Base-by-base conservation (phyloP, 2,329 filamentous ascomycete genomes). In the Blastomyces silverae region DNA sequence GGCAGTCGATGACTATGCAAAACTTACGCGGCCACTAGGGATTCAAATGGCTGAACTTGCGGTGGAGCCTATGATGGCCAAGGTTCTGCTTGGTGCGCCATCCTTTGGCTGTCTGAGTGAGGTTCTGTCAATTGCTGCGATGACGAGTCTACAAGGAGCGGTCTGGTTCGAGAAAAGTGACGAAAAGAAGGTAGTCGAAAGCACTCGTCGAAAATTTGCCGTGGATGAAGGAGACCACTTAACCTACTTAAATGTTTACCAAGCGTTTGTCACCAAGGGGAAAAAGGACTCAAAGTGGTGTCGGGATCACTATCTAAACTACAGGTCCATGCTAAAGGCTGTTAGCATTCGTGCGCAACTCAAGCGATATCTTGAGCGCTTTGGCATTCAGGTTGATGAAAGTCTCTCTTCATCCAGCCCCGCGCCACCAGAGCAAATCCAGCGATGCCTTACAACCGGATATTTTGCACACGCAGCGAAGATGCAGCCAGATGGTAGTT, bases 1-100 rank as follows among this genome's bases (percentile, higher is more conserved):
- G 7, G 92, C 92, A 0, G 79, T 99, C 15, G 92, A 97, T 71
- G 86, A 89, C 62, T 93, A 96, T 73, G 92, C 92, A 17, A 95
- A 93, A 73, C 84, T 99, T 37, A 97, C 93, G 1, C 88, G 86
- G 69, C 92, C 94, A 0, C 80, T 97, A n/a, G 94, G 94, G 0
- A 82, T 86, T 66, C 85, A 91, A 55, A 97, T 97, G 92, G 93
- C 94, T 0, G 93, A 97, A 75, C 81, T 99, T 55, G 89, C 92
- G 0, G 85, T 97, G 8, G 91, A 96, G 70, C 94, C 94, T 0
- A 97, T 97, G 91, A 94, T 97, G 84, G 91, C 89, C 7, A 95
- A 93, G 77, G 90, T 89, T 0, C 81, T 97, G 4, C 85, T 97
- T 10, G 85, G 87, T 22, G 89, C 92, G 0, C 79, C 85, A 4